Base-by-base conservation (phyloP, 1,284 basidiomycete species). In the Leccinum huronense region DNA sequence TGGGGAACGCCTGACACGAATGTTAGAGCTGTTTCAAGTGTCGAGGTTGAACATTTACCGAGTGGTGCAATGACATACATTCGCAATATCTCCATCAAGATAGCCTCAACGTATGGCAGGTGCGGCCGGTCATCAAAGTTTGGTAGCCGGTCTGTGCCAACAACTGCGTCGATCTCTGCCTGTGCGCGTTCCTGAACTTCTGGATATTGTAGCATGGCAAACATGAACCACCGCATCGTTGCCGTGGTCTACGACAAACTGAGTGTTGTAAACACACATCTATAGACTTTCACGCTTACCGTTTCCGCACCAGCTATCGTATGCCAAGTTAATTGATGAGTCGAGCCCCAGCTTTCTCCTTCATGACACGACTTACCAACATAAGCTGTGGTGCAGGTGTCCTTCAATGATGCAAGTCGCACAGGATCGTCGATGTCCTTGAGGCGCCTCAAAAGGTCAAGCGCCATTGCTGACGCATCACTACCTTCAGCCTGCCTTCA, bases 71-170 rank as follows among this genome's bases (percentile, higher is more conserved):
- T 77, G 3, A 82, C 77, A 14, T 81, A 78, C 73, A 79, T 83
- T 19, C 86, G 75, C 36, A 86, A 61, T 3, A 80, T 78, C 68
- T 88, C 86, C 66, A 82, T 79, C 60, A 85, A 67, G 3, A 84
- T 66, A 1, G 83, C 83, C 19, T 76, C 71, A 1, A 86, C 66
- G 67, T 84, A 87, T 0, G 73, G 75, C 13, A 86, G 67, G 9
- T 68, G 70, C 1, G 67, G 66, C 14, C 80, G 66, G 48, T 84
- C 80, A 4, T 73, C 72, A 16, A 82, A 77, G 3, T 75, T 69
- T 1, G 84, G 84, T 2, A 80, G 58, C 16, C 77, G 69, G 13
- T 75, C 73, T 10, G 55, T 63, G 31, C 79, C 80, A 58, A 80
- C 69, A n/a, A 80, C 73, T 3, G 67, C 64, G 51, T 82, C 78